Percentiles rank a stretch among this genome's conserved stretches.
These are phyloP conservation scores for Protea cynaroides DNA, from an alignment of 164 flowering plant genomes.

Conservation along the genomic window DNA sequence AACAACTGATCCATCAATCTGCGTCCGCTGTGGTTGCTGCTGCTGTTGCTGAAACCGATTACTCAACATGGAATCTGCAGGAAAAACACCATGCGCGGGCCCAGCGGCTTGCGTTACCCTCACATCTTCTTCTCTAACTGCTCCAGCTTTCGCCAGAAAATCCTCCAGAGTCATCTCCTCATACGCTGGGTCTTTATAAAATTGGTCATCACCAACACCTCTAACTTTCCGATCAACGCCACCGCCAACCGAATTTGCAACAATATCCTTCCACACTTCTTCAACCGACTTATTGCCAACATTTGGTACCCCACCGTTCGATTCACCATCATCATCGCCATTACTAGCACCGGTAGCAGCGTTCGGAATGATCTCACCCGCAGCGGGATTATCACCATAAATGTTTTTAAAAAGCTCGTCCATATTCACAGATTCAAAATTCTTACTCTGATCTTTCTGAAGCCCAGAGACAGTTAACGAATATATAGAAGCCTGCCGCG, in stretches of 20 bases:
- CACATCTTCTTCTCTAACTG: conserved; percentile 33
- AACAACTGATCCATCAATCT: conserved; percentile 27
- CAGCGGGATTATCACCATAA: conserved; percentile 26
- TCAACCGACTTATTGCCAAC: conserved; percentile 27
- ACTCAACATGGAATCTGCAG: conserved; percentile 26
- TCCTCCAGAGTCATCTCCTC: conserved; percentile 74
- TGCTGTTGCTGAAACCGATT: conserved; percentile 17
- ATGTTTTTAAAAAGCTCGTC: conserved; percentile 40
- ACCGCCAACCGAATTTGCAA: conserved; percentile 9
- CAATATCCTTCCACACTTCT: conserved; percentile 63
- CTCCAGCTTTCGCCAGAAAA: conserved; percentile 50
- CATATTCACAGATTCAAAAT: conserved; percentile 31
- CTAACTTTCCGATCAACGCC: conserved; percentile 5
- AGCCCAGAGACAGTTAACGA: conserved; percentile 10
- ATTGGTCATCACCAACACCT: conserved; percentile 19
- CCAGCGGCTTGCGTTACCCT: conserved; percentile 27
- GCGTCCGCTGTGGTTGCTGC: neutral
- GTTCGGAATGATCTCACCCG: conserved; percentile 18
- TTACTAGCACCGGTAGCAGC: conserved; percentile 1
- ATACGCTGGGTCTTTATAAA: conserved; percentile 8
- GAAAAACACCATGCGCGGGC: conserved; percentile 26
- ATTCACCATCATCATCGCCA: conserved; percentile 1
- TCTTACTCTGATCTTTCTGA: conserved; percentile 12
- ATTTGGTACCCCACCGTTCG: conserved; percentile 1
- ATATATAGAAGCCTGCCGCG: conserved; percentile 28